phyloP scores from a whole-genome alignment of 352 stramenopile genomes.

The Globisporangium paddicum region DNA sequence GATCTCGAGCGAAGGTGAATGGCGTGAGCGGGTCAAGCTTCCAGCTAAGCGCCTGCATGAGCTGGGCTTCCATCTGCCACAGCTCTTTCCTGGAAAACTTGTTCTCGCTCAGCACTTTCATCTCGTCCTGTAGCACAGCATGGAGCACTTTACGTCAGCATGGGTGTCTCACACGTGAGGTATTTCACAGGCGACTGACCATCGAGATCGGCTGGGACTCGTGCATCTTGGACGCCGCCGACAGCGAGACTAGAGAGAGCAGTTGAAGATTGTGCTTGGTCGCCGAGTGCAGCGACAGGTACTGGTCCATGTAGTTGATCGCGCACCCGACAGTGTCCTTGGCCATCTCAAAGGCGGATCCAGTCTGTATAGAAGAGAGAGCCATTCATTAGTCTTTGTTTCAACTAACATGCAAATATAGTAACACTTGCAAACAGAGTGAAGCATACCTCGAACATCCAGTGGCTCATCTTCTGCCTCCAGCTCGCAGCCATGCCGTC shows the following conservation, averaged over 20 bases:
- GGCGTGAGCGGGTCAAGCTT: constrained; percentile 27
- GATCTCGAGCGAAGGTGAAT: constrained; percentile 36
- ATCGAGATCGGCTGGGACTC: constrained; percentile 14
- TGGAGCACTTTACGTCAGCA: neutral
- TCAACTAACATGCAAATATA: neutral
- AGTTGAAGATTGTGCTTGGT: constrained; percentile 13
- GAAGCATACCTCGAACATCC: constrained; percentile 40
- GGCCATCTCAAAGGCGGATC: constrained; percentile 12
- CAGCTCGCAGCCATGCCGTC: constrained; percentile 39
- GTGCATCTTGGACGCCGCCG: constrained; percentile 13
- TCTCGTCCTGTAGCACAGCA: constrained; percentile 28
- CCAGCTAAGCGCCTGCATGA: constrained; percentile 30
- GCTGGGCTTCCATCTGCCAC: constrained; percentile 27
- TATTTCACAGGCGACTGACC: constrained; percentile 1
- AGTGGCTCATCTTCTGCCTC: constrained; percentile 38
- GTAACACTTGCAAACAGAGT: neutral
- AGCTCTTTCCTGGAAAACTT: constrained; percentile 41
- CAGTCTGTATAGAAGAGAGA: constrained; percentile 5
- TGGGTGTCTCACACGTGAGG: neutral
- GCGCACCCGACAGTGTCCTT: constrained; percentile 13
- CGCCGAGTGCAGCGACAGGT: constrained; percentile 10
- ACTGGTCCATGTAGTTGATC: constrained; percentile 11
- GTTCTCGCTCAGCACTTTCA: constrained; percentile 37
- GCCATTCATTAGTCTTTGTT: neutral
- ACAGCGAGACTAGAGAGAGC: constrained; percentile 11